A percentile compares a stretch with the other conserved stretches of the same genome.
phyloP scores from a whole-genome alignment of 2,329 filamentous ascomycete genomes.

The Emmonsiellopsis sp. region DNA sequence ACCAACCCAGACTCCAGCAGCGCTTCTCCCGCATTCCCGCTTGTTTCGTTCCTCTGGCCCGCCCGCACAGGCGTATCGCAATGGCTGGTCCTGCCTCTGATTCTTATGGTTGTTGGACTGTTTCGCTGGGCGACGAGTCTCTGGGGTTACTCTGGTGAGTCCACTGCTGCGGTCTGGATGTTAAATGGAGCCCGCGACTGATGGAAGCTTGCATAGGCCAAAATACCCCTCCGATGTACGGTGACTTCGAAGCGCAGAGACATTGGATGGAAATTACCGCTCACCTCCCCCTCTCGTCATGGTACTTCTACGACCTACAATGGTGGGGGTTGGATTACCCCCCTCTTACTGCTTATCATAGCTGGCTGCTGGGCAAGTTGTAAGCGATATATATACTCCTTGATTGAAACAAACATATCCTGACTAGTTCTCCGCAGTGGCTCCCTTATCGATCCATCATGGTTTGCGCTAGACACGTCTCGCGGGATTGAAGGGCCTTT shows the following conservation, averaged over 20 bases:
- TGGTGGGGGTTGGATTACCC: conserved; percentile 99
- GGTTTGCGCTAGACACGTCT: conserved; percentile 80
- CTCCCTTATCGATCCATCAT: conserved; percentile 63
- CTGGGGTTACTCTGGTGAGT: conserved; percentile 85
- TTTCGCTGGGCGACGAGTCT: conserved; percentile 88
- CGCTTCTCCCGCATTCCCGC: conserved; percentile 65
- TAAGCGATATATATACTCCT: conserved; percentile 26
- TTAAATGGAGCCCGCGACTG: neutral
- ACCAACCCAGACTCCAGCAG: conserved; percentile 36
- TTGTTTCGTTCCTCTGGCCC: conserved; percentile 92
- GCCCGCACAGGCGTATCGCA: conserved; percentile 70
- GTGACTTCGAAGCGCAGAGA: conserved; percentile 94
- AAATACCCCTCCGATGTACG: conserved; percentile 77
- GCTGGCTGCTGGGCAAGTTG: conserved; percentile 85
- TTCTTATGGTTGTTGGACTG: conserved; percentile 81
- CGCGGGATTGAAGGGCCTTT: conserved; percentile 68
- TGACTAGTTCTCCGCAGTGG: conserved; percentile 42
- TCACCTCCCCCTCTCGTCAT: conserved; percentile 79
- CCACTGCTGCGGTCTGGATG: neutral
- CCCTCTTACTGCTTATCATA: conserved; percentile 94
- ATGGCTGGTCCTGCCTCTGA: conserved; percentile 83
- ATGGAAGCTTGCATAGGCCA: conserved; percentile 47
- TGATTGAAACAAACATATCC: too few relatives aligned
- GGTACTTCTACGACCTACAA: conserved; percentile 94
- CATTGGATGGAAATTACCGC: conserved; percentile 99